A percentile compares a stretch with the other conserved stretches of the same genome.
These are phyloP conservation scores for Paecilomyces sp. DNA, from an alignment of 2,329 filamentous ascomycete genomes.

Conservation along the genomic window DNA sequence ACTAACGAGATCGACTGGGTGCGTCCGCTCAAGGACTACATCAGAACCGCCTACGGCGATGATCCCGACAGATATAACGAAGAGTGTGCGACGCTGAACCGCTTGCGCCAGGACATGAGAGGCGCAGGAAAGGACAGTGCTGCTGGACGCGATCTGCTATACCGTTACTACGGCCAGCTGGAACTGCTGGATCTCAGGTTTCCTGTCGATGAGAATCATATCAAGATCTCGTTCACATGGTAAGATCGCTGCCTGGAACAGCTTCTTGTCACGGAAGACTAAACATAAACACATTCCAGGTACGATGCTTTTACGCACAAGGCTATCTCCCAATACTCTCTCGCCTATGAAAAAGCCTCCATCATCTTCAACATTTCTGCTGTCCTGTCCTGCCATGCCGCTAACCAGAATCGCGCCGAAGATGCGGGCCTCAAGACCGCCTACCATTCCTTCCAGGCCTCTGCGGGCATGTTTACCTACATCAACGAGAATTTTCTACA, in stretches of 20 bases:
- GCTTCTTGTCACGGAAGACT: not conserved
- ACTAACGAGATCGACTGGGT: constrained; percentile 99
- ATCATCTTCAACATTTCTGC: constrained; percentile 99
- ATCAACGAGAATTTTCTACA: constrained; percentile 99
- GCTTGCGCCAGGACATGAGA: constrained; percentile 94
- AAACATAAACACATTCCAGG: constrained; percentile 45
- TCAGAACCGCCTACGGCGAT: constrained; percentile 88
- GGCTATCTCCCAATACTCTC: constrained; percentile 89
- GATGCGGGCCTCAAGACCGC: constrained; percentile 91
- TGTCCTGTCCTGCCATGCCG: constrained; percentile 91
- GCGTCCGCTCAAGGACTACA: constrained; percentile 83
- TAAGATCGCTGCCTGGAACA: constrained; percentile 36
- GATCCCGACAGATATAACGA: constrained; percentile 93
- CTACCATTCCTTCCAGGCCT: constrained; percentile 96
- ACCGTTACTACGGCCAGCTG: constrained; percentile 95
- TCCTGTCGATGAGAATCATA: constrained; percentile 96
- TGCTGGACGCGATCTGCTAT: constrained; percentile 84
- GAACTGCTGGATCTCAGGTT: constrained; percentile 91
- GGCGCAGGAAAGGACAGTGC: constrained; percentile 95
- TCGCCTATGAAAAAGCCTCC: constrained; percentile 96
- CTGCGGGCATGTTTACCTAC: constrained; percentile 98
- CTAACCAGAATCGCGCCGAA: constrained; percentile 83
- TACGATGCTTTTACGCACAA: constrained; percentile 99
- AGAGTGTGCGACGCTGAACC: constrained; percentile 90
- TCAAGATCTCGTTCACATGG: constrained; percentile 99